Evolutionary conservation across 108 stramenopile species (phyloP), one percentile per base, ranked within the genome.

Genomic region (Nitzschia putrida): DNA sequence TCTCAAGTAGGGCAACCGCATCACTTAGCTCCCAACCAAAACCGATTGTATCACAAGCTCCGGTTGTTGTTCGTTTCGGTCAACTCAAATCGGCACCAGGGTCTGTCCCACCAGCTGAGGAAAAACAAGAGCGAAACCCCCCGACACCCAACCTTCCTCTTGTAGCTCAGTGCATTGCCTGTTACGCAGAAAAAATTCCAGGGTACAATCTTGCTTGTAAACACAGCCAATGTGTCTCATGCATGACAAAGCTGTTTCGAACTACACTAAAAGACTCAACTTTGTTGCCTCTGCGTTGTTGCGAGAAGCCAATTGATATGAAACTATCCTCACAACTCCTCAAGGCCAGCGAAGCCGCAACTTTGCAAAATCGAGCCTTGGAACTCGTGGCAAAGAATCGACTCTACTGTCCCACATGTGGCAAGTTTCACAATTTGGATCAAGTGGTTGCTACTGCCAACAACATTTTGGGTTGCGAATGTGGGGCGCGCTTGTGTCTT

Each of bases 281-380:
- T 5, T 64, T 85, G 45, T 52, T 81, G 22, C 84, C 84, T 6
- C 67, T 85, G 50, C 65, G 73, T 10, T 85, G 84, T 50, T 85
- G 84, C 45, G 80, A 85, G 44, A 24, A 81, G 24, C 78, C 74
- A 24, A 85, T 85, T 24, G 84, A 85, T 43, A 79, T 85, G 78
- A 79, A 57, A 14, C 68, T 76, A 26, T 51, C 57, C 38, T 52
- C 53, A 16, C 51, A 74, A n/a, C 26, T 81, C 18, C 55, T 81
- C 22, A 20, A 69, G 20, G 34, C 37, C 11, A 49, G 53, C 5
- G 78, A 79, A 37, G 66, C 56, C 12, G 24, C 43, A 29, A 20
- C 45, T 18, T 16, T 85, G 23, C 51, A 54, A 40, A 38, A 63
- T 22, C 25, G 78, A 41, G 64, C 68, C 8, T 26, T 47, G 42